Base-by-base conservation (phyloP, 331 rosid genomes). In the Phaseolus coccineus region DNA sequence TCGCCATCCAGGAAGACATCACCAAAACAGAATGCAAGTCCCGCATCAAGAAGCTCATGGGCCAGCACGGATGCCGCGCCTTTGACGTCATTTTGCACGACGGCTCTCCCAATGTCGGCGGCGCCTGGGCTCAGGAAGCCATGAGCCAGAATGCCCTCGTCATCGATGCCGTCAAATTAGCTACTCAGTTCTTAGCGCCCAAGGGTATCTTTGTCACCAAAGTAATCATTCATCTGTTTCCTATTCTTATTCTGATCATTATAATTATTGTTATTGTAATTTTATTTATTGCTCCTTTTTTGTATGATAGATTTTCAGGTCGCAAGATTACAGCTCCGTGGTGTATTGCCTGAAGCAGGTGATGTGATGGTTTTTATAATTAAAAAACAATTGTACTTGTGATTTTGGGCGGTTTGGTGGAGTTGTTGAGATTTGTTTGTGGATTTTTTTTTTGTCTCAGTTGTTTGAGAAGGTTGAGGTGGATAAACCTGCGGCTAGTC, bases 61-160 rank as follows among this genome's bases (percentile, higher is more conserved):
- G 8, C 31, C 88, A 95, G 5, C 69, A 63, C 25, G 89, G 94
- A 2, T 77, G 67, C 62, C 22, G 57, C 12, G 91, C 93, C 1
- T 95, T 93, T 16, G 91, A 95, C 58, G 88, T 93, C 62, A 79
- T 95, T 1, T 70, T 95, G 67, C 97, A 91, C 56, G 98, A 95
- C 46, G 99, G 99, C 6, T 95, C 98, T 0, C 99, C 98, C 0
- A 93, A 95, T 58, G 84, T 93, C 19, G 99, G 99, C 8, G 98
- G 99, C 6, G 98, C 98, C 0, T 95, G 98, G 99, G 84, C 98
- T 42, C 97, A 93, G 77, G 99, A 95, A 64, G 99, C 99, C 28
- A 95, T 74, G 78, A 73, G 80, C 69, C 99, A 95, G 92, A 95
- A 95, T 77, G 87, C 99, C 0, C 88, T 95, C 76, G 99, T 93